phyloP scores from a whole-genome alignment of 208 protist genomes.

The Strigomonas culicis region DNA sequence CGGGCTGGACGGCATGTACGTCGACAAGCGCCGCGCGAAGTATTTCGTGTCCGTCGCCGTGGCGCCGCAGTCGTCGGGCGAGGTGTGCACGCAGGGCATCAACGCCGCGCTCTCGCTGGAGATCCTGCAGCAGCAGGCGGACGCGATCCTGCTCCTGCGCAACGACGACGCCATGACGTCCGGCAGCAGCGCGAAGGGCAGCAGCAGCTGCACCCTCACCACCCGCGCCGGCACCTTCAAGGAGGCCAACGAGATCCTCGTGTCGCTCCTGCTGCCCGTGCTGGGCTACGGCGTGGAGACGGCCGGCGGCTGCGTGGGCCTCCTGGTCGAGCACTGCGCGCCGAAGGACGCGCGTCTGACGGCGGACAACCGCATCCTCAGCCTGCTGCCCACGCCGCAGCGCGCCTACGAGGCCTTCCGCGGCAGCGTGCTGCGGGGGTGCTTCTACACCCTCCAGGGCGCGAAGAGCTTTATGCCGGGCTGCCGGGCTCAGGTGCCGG shows the following conservation, averaged over 20 bases:
- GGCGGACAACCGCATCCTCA: conserved; percentile 58
- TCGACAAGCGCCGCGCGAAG: conserved; percentile 61
- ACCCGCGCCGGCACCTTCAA: conserved; percentile 66
- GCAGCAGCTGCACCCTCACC: conserved; percentile 22
- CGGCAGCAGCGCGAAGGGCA: neutral
- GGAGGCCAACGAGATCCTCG: conserved; percentile 79
- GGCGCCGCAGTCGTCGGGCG: conserved; percentile 59
- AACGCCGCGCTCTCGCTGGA: conserved; percentile 76
- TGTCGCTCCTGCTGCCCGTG: conserved; percentile 67
- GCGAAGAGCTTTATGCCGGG: conserved; percentile 57
- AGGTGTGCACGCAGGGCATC: conserved; percentile 73
- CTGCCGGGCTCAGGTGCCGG: conserved; percentile 41
- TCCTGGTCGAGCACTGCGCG: conserved; percentile 43
- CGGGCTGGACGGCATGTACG: conserved; percentile 70
- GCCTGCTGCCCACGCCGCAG: conserved; percentile 71
- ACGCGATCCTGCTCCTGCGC: conserved; percentile 73
- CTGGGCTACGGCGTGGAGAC: conserved; percentile 43
- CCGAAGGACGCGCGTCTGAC: conserved; percentile 21
- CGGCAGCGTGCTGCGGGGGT: conserved; percentile 35
- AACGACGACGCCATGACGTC: conserved; percentile 66
- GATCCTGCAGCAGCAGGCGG: conserved; percentile 40
- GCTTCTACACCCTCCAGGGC: conserved; percentile 49
- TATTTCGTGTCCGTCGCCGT: conserved; percentile 70
- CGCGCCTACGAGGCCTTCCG: conserved; percentile 55
- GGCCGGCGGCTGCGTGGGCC: conserved; percentile 21